Conservation (phyloP, 331 rosid species). For the Quercus phellos region DNA sequence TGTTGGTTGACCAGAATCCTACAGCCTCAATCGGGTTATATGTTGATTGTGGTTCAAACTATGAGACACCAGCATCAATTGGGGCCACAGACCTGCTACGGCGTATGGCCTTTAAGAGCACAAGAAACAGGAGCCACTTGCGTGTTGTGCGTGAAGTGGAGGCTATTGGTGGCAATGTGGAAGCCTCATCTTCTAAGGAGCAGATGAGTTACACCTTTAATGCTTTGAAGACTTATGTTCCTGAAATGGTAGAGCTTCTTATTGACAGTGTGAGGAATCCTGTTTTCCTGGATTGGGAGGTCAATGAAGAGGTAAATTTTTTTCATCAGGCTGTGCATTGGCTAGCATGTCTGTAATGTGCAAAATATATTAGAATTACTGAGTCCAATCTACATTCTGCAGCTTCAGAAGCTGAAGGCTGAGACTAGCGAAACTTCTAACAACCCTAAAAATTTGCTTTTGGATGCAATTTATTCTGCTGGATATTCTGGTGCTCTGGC, state of each 20-base stretch:
- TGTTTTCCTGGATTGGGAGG: conserved; percentile 90
- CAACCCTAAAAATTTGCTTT: conserved; percentile 74
- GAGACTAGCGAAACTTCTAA: conserved; percentile 71
- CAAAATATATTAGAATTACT: conserved; percentile 3
- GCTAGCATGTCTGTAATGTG: conserved; percentile 8
- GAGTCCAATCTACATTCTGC: conserved; percentile 22
- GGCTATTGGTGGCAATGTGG: conserved; percentile 91
- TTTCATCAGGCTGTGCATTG: neutral
- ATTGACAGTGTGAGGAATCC: conserved; percentile 74
- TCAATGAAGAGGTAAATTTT: conserved; percentile 72
- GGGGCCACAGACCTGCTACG: conserved; percentile 82
- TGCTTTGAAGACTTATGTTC: conserved; percentile 82
- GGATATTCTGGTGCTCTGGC: conserved; percentile 89
- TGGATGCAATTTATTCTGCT: conserved; percentile 86
- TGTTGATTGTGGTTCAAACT: conserved; percentile 71
- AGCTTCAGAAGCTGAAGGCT: conserved; percentile 71
- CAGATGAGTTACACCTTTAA: conserved; percentile 92
- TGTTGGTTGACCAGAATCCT: conserved; percentile 49
- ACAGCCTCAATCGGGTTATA: conserved; percentile 82
- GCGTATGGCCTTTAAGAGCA: conserved; percentile 88
- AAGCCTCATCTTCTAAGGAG: conserved; percentile 85
- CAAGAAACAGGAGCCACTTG: conserved; percentile 75
- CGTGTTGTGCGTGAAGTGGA: conserved; percentile 87
- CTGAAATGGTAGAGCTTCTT: conserved; percentile 94
- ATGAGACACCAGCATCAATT: conserved; percentile 66